A percentile compares a stretch with the other conserved stretches of the same genome.
Evolutionary conservation across 768 basidiomycete species (phyloP).

Genomic region (Antrodiella citrinella): DNA sequence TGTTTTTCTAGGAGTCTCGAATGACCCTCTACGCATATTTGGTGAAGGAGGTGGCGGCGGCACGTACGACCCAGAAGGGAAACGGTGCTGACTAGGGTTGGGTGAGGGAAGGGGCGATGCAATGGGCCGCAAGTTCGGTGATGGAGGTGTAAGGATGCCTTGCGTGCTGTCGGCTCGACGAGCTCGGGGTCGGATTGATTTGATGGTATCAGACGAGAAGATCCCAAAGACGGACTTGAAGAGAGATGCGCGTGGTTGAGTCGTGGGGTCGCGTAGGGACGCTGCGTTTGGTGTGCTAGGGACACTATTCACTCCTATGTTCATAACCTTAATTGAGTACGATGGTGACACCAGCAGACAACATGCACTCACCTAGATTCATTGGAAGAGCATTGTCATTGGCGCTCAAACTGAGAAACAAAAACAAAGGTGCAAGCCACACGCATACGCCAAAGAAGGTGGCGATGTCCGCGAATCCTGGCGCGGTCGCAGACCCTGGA

Average conservation of each 20-base stretch:
- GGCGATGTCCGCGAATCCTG: conserved; percentile 62
- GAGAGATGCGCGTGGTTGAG: conserved; percentile 46
- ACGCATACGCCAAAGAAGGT: conserved; percentile 81
- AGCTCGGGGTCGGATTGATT: conserved; percentile 34
- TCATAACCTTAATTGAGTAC: not conserved
- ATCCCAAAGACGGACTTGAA: conserved; percentile 56
- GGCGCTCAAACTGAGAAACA: conserved; percentile 93
- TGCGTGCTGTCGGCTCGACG: conserved; percentile 45
- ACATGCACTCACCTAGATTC: conserved; percentile 36
- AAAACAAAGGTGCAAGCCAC: conserved; percentile 86
- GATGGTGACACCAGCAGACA: too few species aligned
- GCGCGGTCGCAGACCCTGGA: conserved; percentile 23
- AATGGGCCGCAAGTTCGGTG: conserved; percentile 19
- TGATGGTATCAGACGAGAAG: conserved; percentile 25
- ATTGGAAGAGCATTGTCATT: conserved; percentile 93
- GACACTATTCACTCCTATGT: conserved; percentile 10
- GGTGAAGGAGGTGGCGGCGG: conserved; percentile 16
- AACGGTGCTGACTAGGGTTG: conserved; percentile 10
- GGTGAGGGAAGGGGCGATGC: conserved; percentile 12
- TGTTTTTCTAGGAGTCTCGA: not conserved
- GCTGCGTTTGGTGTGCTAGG: conserved; percentile 15
- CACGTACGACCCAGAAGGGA: conserved; percentile 9
- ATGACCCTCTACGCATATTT: conserved; percentile 14
- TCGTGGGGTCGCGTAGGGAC: conserved; percentile 16
- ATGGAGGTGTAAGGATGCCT: conserved; percentile 63